These are phyloP conservation scores for Russula griseocarnosa DNA, from an alignment of 768 basidiomycete genomes.

Conservation along the genomic window DNA sequence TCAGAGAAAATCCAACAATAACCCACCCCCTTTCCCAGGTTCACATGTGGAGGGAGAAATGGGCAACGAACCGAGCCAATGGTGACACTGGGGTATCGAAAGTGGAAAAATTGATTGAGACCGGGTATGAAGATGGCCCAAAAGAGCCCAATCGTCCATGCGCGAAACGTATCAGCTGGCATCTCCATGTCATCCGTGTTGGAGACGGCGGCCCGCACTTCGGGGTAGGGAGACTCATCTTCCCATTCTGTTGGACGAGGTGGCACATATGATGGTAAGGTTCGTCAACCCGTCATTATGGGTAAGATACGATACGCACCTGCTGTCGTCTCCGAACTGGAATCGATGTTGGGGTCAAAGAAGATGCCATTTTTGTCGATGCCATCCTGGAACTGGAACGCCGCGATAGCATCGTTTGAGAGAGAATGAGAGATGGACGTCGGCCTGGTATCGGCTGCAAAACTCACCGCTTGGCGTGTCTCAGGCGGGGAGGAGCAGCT, in stretches of 20 bases:
- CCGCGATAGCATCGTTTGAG: neutral
- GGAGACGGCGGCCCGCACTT: conserved; percentile 71
- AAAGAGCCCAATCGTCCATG: conserved; percentile 67
- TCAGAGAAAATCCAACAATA: neutral
- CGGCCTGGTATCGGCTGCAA: neutral
- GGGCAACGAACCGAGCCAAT: conserved; percentile 33
- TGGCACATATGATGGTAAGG: neutral
- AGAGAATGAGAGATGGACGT: neutral
- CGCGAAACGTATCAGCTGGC: conserved; percentile 58
- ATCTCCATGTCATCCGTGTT: conserved; percentile 67
- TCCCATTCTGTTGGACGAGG: conserved; percentile 32
- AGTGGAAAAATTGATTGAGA: conserved; percentile 71
- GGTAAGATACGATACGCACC: conserved; percentile 10
- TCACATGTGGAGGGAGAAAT: neutral
- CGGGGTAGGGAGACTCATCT: conserved; percentile 83
- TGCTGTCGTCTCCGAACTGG: conserved; percentile 18
- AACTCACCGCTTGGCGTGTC: conserved; percentile 26
- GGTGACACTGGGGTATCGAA: conserved; percentile 30
- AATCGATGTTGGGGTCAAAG: conserved; percentile 28
- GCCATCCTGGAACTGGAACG: conserved; percentile 15
- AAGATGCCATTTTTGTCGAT: conserved; percentile 24
- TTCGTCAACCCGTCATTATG: neutral
- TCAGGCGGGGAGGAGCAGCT: too few relatives aligned
- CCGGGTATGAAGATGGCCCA: conserved; percentile 65
- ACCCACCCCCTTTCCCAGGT: neutral